A percentile compares a stretch with the other conserved stretches of the same genome.
Conservation (phyloP, 2,329 filamentous ascomycete species). For the Lojkania enalia region DNA sequence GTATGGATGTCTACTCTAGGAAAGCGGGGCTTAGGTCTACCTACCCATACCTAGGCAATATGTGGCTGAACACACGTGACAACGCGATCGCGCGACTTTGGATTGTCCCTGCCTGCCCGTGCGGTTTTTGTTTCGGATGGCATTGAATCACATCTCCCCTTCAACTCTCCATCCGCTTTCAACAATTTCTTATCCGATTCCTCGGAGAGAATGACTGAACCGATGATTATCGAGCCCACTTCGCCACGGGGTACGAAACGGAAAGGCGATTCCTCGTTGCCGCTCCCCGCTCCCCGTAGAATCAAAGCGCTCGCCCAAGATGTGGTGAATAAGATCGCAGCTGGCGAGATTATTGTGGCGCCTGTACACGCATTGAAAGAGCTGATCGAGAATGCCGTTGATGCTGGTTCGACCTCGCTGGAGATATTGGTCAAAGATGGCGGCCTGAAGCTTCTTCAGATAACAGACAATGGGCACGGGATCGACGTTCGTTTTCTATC, state of each 20-base stretch:
- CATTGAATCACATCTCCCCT: too few relatives aligned
- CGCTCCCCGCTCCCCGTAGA: slow-evolving; percentile 45
- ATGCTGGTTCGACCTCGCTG: slow-evolving; percentile 89
- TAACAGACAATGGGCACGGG: slow-evolving; percentile 95
- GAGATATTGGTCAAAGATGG: slow-evolving; percentile 95
- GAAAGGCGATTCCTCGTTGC: slow-evolving; percentile 39
- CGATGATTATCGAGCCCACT: slow-evolving; percentile 32
- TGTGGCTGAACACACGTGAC: too few relatives aligned
- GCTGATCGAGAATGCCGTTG: slow-evolving; percentile 93
- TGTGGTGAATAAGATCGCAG: slow-evolving; percentile 98
- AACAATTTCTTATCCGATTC: too few relatives aligned
- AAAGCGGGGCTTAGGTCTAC: too few relatives aligned
- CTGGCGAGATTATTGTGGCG: slow-evolving; percentile 96
- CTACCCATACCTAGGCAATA: too few relatives aligned
- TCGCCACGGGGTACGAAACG: slow-evolving; percentile 42
- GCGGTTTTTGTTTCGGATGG: too few relatives aligned
- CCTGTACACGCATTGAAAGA: slow-evolving; percentile 96
- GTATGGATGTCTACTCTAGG: too few relatives aligned
- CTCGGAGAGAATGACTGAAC: slow-evolving; percentile 40
- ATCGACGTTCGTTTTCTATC: slow-evolving; percentile 70
- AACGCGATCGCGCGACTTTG: too few relatives aligned
- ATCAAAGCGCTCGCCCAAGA: slow-evolving; percentile 83
- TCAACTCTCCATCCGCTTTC: too few relatives aligned
- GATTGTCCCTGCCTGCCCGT: too few relatives aligned
- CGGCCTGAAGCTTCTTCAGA: slow-evolving; percentile 90